Evolutionary conservation across 371 early-diverging fungal genomes (phyloP), one percentile per base, ranked within the genome.

Genomic region (Ecytonucleospora hepatopenaei): DNA sequence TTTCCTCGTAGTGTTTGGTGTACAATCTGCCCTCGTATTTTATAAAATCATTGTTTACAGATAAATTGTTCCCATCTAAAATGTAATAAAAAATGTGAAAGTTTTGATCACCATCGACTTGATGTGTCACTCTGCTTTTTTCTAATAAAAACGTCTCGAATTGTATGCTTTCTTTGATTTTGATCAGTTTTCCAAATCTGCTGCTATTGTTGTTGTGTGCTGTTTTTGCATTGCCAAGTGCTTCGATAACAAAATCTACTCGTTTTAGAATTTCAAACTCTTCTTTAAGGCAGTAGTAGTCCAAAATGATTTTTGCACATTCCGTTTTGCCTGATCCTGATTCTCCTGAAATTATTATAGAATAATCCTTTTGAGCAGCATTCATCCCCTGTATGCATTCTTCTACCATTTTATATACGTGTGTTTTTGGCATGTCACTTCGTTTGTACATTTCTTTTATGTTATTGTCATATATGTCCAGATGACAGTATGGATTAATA

Each of bases 141-240:
- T 96, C 93, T 48, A 94, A 84, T 23, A 88, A 82, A 75, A 86
- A 93, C 15, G 87, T 85, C 35, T 92, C 80, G 1, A 86, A 76
- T 77, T 88, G 72, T 67, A 94, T 84, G n/a, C 85, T 84, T 21
- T 91, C 90, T 46, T 83, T 85, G 32, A 87, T 72, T 76, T 89
- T 89, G 48, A 85, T 82, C 78, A 87, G 89, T 62, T 85, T 79
- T n/a, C 85, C 89, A 81, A 81, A 88, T 40, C 89, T 83, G 33
- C 84, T 85, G 35, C 87, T 86, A 65, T 85, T 85, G 40, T 71
- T 72, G 75, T 88, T 90, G 58, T 83, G 79, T 0, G 73, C 66
- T 4, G 88, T 86, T 33, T 78, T 73, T 31, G 86, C 82, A 80
- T 87, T 86, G 47, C 90, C 89, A 70, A 90, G 86, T 3, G 85